These are phyloP conservation scores for Globisporangium middletonii DNA, from an alignment of 352 stramenopile species.

Conservation along the genomic window DNA sequence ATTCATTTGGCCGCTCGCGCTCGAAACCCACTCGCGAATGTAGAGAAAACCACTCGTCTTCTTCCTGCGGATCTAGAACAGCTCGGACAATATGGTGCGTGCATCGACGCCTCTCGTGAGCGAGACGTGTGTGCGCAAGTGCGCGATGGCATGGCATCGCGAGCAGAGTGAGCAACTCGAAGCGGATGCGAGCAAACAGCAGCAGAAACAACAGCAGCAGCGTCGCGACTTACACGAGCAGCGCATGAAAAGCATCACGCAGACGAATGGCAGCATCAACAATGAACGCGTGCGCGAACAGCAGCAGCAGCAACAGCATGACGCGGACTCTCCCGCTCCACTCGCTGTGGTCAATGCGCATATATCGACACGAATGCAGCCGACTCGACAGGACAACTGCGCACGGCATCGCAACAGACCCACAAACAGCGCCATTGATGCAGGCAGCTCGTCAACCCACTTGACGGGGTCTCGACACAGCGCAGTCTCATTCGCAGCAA, in stretches of 20 bases:
- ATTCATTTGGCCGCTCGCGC: slow-evolving; percentile 32
- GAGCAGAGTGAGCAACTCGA: not conserved
- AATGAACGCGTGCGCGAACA: not conserved
- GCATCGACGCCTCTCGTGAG: not conserved
- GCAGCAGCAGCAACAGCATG: no score
- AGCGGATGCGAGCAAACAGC: not conserved
- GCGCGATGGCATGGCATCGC: not conserved
- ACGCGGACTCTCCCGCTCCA: no score
- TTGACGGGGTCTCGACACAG: not conserved
- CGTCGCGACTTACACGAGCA: not conserved
- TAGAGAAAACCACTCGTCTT: slow-evolving; percentile 75
- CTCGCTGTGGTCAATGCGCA: no score
- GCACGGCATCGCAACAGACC: not conserved
- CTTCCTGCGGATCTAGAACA: slow-evolving; percentile 84
- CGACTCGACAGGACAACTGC: not conserved
- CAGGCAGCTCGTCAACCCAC: not conserved
- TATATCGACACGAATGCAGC: no score
- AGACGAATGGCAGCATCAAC: not conserved
- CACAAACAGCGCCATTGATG: not conserved
- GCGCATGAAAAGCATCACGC: not conserved
- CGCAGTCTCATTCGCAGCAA: not conserved
- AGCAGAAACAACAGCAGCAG: not conserved
- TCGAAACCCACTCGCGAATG: slow-evolving; percentile 8
- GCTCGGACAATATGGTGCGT: slow-evolving; percentile 73
- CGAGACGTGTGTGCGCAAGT: not conserved